These are phyloP conservation scores for Multifurca ochricompacta DNA, from an alignment of 768 basidiomycete genomes.

Conservation along the genomic window DNA sequence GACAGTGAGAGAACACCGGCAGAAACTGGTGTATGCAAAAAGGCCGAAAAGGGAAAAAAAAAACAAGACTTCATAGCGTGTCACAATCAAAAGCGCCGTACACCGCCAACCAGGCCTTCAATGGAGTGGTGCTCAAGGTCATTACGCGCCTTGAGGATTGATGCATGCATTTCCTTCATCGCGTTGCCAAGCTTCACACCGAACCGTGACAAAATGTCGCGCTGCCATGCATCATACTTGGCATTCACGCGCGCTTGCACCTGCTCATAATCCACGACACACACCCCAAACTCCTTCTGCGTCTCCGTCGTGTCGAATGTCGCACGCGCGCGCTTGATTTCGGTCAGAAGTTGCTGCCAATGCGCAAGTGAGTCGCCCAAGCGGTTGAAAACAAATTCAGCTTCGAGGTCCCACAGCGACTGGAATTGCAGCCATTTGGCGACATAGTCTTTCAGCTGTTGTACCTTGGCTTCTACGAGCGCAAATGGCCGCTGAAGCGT, in stretches of 20 bases:
- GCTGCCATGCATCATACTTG: slow-evolving; percentile 98
- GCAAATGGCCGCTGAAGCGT: slow-evolving; percentile 76
- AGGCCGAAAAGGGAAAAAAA: too few species aligned
- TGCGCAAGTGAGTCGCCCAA: slow-evolving; percentile 88
- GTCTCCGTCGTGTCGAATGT: slow-evolving; percentile 98
- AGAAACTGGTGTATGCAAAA: not conserved
- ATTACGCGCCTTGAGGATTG: slow-evolving; percentile 87
- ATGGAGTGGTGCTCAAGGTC: slow-evolving; percentile 96
- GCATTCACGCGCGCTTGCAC: slow-evolving; percentile 96
- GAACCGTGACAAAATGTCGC: slow-evolving; percentile 87
- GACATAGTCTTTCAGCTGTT: slow-evolving; percentile 83
- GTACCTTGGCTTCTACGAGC: slow-evolving; percentile 82
- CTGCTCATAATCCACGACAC: slow-evolving; percentile 95
- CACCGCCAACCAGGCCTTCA: slow-evolving; percentile 65
- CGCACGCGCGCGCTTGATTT: slow-evolving; percentile 93
- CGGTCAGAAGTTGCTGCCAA: slow-evolving; percentile 94
- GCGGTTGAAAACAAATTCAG: slow-evolving; percentile 92
- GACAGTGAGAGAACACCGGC: not conserved
- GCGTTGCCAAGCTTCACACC: slow-evolving; percentile 87
- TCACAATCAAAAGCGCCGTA: slow-evolving; percentile 41
- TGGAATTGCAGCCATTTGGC: slow-evolving; percentile 99
- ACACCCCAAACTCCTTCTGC: slow-evolving; percentile 84
- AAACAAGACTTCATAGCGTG: not conserved
- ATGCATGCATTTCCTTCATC: slow-evolving; percentile 97
- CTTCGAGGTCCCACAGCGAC: slow-evolving; percentile 95